Conservation (phyloP, 345 rosid genomes). For the Salix arbutifolia region DNA sequence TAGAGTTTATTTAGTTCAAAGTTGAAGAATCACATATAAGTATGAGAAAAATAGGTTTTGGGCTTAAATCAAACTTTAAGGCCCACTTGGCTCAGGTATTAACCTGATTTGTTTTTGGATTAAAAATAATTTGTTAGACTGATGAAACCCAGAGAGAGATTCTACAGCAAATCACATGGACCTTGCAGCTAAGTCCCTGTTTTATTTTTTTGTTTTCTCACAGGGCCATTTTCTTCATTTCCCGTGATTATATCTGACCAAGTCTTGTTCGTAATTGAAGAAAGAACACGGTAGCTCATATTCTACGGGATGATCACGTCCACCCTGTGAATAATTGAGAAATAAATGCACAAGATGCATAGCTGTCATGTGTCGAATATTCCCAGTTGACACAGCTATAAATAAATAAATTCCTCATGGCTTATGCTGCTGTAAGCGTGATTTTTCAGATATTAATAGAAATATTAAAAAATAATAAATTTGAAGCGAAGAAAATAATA, state of each 20-base stretch:
- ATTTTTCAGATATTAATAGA: too few species aligned
- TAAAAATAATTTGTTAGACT: too few species aligned
- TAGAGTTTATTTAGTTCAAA: too few species aligned
- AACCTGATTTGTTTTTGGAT: too few species aligned
- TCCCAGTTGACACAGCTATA: neutral
- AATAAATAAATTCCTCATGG: neutral
- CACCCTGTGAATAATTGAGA: neutral
- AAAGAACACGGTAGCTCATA: neutral
- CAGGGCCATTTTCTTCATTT: neutral
- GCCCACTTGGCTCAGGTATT: too few species aligned
- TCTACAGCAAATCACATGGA: slow-evolving; percentile 76
- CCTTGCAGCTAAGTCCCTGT: neutral
- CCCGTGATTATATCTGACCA: neutral
- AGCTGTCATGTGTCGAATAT: neutral
- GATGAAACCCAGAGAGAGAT: slow-evolving; percentile 82
- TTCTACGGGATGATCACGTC: neutral
- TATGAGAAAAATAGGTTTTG: too few species aligned
- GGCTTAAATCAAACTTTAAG: too few species aligned
- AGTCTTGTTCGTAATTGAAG: neutral
- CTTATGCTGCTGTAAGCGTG: neutral
- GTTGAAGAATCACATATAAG: too few species aligned
- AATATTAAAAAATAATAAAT: too few species aligned
- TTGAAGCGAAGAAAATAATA: too few species aligned
- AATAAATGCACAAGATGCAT: neutral
- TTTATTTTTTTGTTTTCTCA: too few species aligned